Base-by-base conservation (phyloP, 2,329 filamentous ascomycete genomes). In the Exophiala xenobiotica region DNA sequence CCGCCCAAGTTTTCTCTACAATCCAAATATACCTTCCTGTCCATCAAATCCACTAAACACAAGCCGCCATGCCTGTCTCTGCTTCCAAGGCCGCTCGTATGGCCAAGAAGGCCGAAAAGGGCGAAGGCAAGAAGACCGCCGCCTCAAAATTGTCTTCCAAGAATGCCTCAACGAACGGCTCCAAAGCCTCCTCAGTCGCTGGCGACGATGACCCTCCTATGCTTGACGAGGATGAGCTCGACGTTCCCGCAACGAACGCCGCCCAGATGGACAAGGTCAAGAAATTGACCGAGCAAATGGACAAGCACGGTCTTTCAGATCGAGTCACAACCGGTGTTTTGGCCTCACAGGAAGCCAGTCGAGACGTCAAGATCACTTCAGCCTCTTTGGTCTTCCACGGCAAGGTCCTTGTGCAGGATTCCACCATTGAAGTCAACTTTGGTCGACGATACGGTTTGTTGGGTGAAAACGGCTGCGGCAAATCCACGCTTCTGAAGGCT, bases 381-480 rank as follows among this genome's bases (percentile, higher is more conserved):
- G 82, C 85, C 66, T 95, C 88, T 59, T 79, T 99, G 63, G 92
- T 96, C 59, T 99, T 99, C 83, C 95, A 99, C 80, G 93, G 95
- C 65, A 90, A 88, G 64, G 93, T 97, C 63, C 85, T 99, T 56
- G 88, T 99, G 75, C 92, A 86, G 69, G 93, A 99, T 74, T 88
- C 88, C 59, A 95, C 86, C 44, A 80, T 99, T 71, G 95, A 99
- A 74, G 81, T 99, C 67, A 92, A 88, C 70, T 93, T 90, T 70
- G 90, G 88, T 61, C 88, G 91, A 66, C 85, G 93, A 66, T 99
- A 99, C 70, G 93, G 93, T 71, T 79, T 99, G 52, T 78, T 99
- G 60, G 93, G 93, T 67, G 93, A 99, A 82, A 99, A 99, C 86
- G 93, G 93, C 61, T 99, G 93, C 74, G 93, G 93, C 72, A 99